Base-by-base conservation (phyloP, 2,329 filamentous ascomycete species). In the Ploettnerulaceae sp. region DNA sequence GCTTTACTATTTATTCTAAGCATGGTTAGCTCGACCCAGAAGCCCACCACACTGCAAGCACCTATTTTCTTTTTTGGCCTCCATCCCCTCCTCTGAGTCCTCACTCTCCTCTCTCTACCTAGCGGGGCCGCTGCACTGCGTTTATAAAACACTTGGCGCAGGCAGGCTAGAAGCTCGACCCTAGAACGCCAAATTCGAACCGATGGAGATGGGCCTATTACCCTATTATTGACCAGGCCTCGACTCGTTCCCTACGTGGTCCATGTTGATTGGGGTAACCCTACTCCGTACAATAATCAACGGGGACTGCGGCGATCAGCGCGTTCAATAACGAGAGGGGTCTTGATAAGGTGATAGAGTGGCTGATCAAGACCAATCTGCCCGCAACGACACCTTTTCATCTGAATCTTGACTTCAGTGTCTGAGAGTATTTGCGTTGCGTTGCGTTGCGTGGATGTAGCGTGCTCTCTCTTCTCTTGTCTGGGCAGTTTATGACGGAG, bases 241-340 rank as follows among this genome's bases (percentile, higher is more conserved):
- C 50, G 48, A 53, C 44, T 52, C 46, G 50, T 20, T 28, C 21
- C 52, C 47, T 57, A 61, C 59, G 61, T 63, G 61, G 56, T 59
- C 45, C 45, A 48, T 46, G 47, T 25, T 60, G 55, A 62, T 62
- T 62, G 57, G 60, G 55, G 54, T 55, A 56, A 53, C 54, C 51
- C 47, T n/a, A n/a, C n/a, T n/a, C n/a, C n/a, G n/a, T 28, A 40
- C 44, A 49, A 51, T 48, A 46, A 33, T 45, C 49, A 45, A 37
- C n/a, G n/a, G 39, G 28, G 20, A 45, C 48, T 52, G 44, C 32
- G 40, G 42, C 40, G 54, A 57, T 57, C 54, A 49, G 31, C 54
- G 45, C 46, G 43, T 34, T 21, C 40, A 47, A 24, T 40, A n/a
- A n/a, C n/a, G n/a, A n/a, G 48, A 54, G 53, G 38, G 47, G 41